Conservation (phyloP, 257 asterid genomes). For the Nicotiana obtusifolia region DNA sequence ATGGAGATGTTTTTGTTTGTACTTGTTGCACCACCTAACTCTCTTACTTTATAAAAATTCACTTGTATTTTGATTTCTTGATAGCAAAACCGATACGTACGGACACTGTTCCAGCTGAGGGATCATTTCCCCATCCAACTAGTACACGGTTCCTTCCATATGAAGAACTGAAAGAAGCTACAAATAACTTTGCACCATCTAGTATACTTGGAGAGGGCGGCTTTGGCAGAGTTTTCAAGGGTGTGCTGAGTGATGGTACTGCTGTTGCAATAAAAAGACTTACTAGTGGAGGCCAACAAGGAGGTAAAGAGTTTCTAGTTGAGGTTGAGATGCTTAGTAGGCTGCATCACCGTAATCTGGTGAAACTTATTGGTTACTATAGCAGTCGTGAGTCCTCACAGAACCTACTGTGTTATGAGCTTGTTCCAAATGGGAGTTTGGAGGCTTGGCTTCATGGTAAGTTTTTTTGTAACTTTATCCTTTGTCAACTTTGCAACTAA, state of each 20-base stretch:
- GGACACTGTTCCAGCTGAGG: constrained; percentile 43
- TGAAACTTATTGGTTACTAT: constrained; percentile 87
- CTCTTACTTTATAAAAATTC: not conserved
- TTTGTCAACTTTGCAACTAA: not conserved
- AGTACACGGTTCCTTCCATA: constrained; percentile 74
- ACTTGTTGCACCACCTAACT: not conserved
- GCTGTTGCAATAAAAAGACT: constrained; percentile 94
- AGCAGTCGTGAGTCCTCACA: constrained; percentile 74
- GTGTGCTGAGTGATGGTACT: constrained; percentile 80
- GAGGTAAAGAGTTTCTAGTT: constrained; percentile 87
- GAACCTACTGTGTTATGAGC: constrained; percentile 92
- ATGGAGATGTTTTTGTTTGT: not conserved
- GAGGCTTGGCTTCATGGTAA: constrained; percentile 98
- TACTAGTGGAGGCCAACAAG: constrained; percentile 89
- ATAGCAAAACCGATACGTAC: constrained; percentile 46
- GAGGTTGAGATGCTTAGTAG: constrained; percentile 99
- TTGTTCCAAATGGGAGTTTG: constrained; percentile 92
- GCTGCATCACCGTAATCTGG: constrained; percentile 93
- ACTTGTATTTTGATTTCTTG: constrained; percentile 14
- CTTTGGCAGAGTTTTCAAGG: constrained; percentile 89
- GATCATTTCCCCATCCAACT: constrained; percentile 77
- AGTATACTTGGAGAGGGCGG: constrained; percentile 97
- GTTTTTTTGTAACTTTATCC: not conserved
- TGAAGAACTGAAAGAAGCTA: constrained; percentile 87
- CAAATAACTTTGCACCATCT: constrained; percentile 69